phyloP scores from a whole-genome alignment of 768 basidiomycete genomes.

The Vararia minispora region DNA sequence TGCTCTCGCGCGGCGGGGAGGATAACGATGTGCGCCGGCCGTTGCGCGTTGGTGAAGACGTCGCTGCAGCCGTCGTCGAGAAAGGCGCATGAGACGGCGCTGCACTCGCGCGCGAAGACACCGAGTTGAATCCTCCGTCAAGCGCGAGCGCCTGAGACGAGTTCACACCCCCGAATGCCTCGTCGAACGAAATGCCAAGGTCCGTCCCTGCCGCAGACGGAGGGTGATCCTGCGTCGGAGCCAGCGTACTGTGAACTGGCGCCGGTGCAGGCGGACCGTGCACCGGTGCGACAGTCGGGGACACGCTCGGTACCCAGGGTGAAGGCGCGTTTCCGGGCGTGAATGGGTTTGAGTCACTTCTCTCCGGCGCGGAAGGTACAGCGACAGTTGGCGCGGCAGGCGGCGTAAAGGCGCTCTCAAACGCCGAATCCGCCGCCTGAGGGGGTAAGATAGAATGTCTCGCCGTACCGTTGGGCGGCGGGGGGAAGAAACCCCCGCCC shows the following conservation, averaged over 20 bases:
- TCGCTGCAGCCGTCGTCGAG: slow-evolving; percentile 28
- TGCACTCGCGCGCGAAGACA: slow-evolving; percentile 23
- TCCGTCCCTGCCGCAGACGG: background rate
- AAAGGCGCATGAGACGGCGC: slow-evolving; percentile 18
- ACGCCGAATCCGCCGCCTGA: slow-evolving; percentile 14
- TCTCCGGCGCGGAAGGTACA: slow-evolving; percentile 7
- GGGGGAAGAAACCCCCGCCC: background rate
- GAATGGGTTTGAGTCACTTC: slow-evolving; percentile 9
- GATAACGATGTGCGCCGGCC: slow-evolving; percentile 13
- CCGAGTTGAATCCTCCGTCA: slow-evolving; percentile 26
- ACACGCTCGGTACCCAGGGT: background rate
- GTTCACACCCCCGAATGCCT: slow-evolving; percentile 29
- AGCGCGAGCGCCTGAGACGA: slow-evolving; percentile 27
- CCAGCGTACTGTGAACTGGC: slow-evolving; percentile 1
- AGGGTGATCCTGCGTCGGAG: slow-evolving; percentile 6
- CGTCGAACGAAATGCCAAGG: slow-evolving; percentile 31
- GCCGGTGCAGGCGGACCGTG: slow-evolving; percentile 7
- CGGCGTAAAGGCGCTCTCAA: slow-evolving; percentile 24
- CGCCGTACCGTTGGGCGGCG: background rate
- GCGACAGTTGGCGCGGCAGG: slow-evolving; percentile 3
- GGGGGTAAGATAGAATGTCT: slow-evolving; percentile 6
- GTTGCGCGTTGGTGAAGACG: slow-evolving; percentile 24
- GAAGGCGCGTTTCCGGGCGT: slow-evolving; percentile 7
- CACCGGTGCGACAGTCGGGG: slow-evolving; percentile 7
- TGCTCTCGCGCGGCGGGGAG: slow-evolving; percentile 23